phyloP scores from a whole-genome alignment of 306 rosid genomes.

The Elaeagnus macrophylla region DNA sequence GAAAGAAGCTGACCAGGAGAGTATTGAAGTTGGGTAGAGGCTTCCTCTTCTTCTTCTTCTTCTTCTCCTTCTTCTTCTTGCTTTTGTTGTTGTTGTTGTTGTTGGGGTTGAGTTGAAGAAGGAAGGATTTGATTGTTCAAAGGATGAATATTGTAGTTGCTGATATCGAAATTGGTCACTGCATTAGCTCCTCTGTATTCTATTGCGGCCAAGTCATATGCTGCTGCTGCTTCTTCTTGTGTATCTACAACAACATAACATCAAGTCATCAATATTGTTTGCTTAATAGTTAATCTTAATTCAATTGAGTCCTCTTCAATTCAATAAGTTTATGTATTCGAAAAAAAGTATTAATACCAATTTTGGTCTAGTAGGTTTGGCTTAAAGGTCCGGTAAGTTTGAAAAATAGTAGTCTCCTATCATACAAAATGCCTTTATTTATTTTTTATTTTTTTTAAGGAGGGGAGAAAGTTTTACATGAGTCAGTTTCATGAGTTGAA shows the following conservation, averaged over 20 bases:
- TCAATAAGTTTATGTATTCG: too few species aligned
- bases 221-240: conserved; percentile 91
- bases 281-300: too few species aligned
- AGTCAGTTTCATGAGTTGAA: too few species aligned
- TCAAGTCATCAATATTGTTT: neutral
- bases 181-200: conserved; percentile 84
- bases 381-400: too few species aligned
- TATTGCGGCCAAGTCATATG: conserved; percentile 86
- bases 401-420: too few species aligned
- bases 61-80: conserved; percentile 1
- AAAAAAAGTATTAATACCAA: too few species aligned
- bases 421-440: too few species aligned
- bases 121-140: conserved; percentile 13
- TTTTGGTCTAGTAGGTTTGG: too few species aligned
- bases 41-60: conserved; percentile 5
- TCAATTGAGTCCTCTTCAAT: too few species aligned
- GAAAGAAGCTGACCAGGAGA: conserved; percentile 10
- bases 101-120: conserved; percentile 11
- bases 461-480: too few species aligned
- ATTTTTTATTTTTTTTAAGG: too few species aligned
- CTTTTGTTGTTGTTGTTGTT: conserved; percentile 15
- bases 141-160: conserved; percentile 49
- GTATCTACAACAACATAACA: conserved; percentile 40
- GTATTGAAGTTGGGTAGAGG: conserved; percentile 1
- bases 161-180: conserved; percentile 76